Evolutionary conservation across 2,329 filamentous ascomycete species (phyloP).

Genomic region (Fusarium devonianum): DNA sequence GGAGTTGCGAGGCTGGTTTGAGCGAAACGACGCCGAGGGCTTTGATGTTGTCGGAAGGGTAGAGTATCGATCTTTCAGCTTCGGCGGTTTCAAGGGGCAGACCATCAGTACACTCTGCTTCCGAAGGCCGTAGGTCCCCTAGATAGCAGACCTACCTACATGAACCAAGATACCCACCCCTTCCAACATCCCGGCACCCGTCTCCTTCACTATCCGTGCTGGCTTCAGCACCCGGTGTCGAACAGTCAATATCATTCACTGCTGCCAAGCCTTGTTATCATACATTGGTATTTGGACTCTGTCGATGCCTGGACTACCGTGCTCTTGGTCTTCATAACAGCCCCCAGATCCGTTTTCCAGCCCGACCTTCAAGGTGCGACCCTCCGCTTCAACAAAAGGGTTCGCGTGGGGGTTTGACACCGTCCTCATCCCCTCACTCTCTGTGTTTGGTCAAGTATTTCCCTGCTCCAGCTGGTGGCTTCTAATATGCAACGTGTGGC

Average conservation of each 20-base stretch:
- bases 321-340: slow-evolving; percentile 10
- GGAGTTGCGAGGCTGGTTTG: slow-evolving; percentile 84
- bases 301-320: slow-evolving; percentile 25
- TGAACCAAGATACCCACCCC: slow-evolving; percentile 24
- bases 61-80: slow-evolving; percentile 85
- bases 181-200: background rate
- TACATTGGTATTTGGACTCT: slow-evolving; percentile 38
- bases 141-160: slow-evolving; percentile 1
- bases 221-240: slow-evolving; percentile 21
- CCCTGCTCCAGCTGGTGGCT: slow-evolving; percentile 18
- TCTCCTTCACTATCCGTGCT: slow-evolving; percentile 5
- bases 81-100: slow-evolving; percentile 87
- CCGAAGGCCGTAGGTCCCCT: slow-evolving; percentile 48
- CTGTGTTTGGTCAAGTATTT: too few species aligned
- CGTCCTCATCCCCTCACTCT: slow-evolving; percentile 14
- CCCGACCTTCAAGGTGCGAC: slow-evolving; percentile 7
- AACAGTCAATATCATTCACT: slow-evolving; percentile 36
- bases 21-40: slow-evolving; percentile 44
- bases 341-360: slow-evolving; percentile 6
- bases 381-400: slow-evolving; percentile 7
- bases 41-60: slow-evolving; percentile 73
- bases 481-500: slow-evolving; percentile 39
- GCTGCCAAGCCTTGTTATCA: slow-evolving; percentile 37
- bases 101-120: slow-evolving; percentile 90
- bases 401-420: slow-evolving; percentile 10